Evolutionary conservation across 371 early-diverging fungal genomes (phyloP).

Genomic region (Umbelopsis sp.): DNA sequence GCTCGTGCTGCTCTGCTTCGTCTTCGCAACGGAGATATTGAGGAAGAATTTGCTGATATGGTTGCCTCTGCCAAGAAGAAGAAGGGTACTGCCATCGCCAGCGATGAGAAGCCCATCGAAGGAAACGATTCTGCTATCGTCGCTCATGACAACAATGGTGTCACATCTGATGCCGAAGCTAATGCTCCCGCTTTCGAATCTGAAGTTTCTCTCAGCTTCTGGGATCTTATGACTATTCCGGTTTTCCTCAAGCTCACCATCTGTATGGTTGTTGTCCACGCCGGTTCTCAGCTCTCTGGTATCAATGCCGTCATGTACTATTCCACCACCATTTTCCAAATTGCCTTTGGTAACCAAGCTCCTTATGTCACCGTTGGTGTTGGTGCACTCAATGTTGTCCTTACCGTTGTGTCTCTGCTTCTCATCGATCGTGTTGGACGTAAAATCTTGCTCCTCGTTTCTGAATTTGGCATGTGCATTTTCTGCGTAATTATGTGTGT

Average conservation of each 20-base stretch:
- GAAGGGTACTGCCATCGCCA: neutral
- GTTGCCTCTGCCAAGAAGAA: conserved; percentile 23
- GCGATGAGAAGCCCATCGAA: neutral
- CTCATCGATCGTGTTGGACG: conserved; percentile 80
- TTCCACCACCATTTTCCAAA: conserved; percentile 66
- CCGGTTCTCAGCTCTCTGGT: conserved; percentile 79
- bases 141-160: conserved; percentile 18
- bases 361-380: conserved; percentile 59
- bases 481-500: conserved; percentile 59
- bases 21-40: conserved; percentile 52
- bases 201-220: conserved; percentile 37
- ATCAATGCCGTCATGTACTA: conserved; percentile 84
- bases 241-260: conserved; percentile 60
- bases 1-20: conserved; percentile 47
- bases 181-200: conserved; percentile 27
- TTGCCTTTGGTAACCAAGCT: conserved; percentile 52
- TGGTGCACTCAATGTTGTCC: conserved; percentile 57
- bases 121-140: conserved; percentile 15
- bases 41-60: conserved; percentile 55
- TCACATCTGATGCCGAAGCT: neutral
- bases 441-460: conserved; percentile 66
- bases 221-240: conserved; percentile 46
- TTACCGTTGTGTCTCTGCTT: conserved; percentile 53
- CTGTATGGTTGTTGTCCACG: conserved; percentile 38
- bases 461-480: conserved; percentile 55